Conservation (phyloP, 1,284 basidiomycete species). For the Earliella scabrosa region DNA sequence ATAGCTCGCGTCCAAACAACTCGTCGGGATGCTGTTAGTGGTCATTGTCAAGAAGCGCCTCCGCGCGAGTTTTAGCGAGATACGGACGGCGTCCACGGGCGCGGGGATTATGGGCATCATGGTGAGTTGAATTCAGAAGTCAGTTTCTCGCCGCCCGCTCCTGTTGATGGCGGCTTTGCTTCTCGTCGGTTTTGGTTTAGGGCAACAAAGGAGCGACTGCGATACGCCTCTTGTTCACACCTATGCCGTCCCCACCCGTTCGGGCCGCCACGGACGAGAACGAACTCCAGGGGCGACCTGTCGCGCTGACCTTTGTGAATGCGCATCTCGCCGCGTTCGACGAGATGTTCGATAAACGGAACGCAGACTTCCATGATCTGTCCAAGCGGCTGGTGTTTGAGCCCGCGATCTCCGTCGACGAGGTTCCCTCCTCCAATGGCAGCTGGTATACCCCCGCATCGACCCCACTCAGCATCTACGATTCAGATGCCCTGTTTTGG, state of each 20-base stretch:
- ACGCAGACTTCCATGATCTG: constrained; percentile 71
- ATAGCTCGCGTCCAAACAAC: constrained; percentile 73
- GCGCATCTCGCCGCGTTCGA: constrained; percentile 82
- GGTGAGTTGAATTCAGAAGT: constrained; percentile 42
- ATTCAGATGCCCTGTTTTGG: constrained; percentile 74
- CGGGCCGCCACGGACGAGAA: not conserved
- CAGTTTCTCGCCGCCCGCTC: not conserved
- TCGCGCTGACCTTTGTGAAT: constrained; percentile 71
- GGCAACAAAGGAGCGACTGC: constrained; percentile 80
- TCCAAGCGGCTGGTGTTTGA: constrained; percentile 57
- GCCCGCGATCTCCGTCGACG: constrained; percentile 27
- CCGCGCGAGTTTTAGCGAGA: constrained; percentile 51
- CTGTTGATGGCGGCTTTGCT: not conserved
- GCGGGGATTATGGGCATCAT: constrained; percentile 77
- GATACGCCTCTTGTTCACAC: constrained; percentile 59
- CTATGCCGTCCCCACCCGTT: constrained; percentile 33
- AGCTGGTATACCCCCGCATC: constrained; percentile 20
- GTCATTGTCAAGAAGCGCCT: constrained; percentile 63
- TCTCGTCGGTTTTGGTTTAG: constrained; percentile 39
- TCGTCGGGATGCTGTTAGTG: constrained; percentile 77
- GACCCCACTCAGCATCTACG: constrained; percentile 49
- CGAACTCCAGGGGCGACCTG: constrained; percentile 38
- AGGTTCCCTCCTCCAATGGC: constrained; percentile 7
- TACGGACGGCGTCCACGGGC: constrained; percentile 56
- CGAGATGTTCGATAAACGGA: constrained; percentile 71